Base-by-base conservation (phyloP, 768 basidiomycete genomes). In the Coprinopsis sp. region DNA sequence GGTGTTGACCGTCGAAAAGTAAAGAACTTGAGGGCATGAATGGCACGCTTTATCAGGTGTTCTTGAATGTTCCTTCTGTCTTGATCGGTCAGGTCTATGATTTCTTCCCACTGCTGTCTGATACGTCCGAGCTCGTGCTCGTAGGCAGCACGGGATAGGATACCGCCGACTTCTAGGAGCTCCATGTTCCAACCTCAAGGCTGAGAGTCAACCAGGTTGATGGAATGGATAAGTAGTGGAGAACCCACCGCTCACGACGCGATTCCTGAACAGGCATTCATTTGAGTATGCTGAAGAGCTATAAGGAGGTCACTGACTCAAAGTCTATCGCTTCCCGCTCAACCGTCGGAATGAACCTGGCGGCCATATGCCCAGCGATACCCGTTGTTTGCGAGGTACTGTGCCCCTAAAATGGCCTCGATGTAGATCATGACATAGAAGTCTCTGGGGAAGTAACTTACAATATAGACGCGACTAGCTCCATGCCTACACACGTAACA, bases 331-430 rank as follows among this genome's bases (percentile, higher is more conserved):
- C 87, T 66, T 98, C 95, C 51, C 95, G 79, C 63, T 98, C 95
- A 7, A 98, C 94, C 0, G 94, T 97, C 8, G 92, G 90, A 47
- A 98, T 94, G 59, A 96, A 96, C 2, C 93, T 74, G 7, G 88
- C 84, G 0, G 91, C 68, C 66, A 78, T 75, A 54, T 77, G 76
- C 2, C 77, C 76, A 14, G 72, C 78, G 24, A 82, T 67, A 33
- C 95, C 94, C 1, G 93, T 95, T 8, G 92, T 95, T 66, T 98
- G 95, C 4, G 77, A 84, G 3, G 92, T 96, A 13, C 91, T 81
- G 61, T 94, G 91, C 12, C 91, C 91, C 87, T 90, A 18, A n/a
- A n/a, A n/a, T n/a, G n/a, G 19, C 34, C 11, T 37, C 4, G 6
- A 12, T n/a, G 24, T 8, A 18, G 19, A 12, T n/a, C 6, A 39